phyloP scores from a whole-genome alignment of 331 rosid genomes.

The Spiraea crenata region DNA sequence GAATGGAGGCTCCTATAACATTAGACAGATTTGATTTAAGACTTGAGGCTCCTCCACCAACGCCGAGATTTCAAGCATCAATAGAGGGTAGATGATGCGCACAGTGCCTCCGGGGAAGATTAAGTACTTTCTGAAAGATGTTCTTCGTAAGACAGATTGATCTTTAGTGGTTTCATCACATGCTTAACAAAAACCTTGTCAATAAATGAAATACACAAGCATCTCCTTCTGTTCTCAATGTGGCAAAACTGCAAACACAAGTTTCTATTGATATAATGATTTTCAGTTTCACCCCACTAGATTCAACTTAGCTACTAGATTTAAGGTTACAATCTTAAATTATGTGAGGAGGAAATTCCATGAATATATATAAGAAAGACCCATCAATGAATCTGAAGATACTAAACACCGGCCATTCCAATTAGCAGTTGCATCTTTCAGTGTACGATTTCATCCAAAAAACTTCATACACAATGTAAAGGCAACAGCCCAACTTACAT shows the following conservation, averaged over 20 bases:
- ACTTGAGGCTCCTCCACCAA: too few species aligned
- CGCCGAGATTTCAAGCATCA: too few species aligned
- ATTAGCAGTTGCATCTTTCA: constrained; percentile 8
- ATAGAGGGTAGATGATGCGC: too few species aligned
- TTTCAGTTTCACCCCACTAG: not conserved
- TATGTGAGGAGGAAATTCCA: not conserved
- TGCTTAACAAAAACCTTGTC: not conserved
- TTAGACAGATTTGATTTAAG: too few species aligned
- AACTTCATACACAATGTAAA: constrained; percentile 23
- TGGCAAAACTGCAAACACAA: not conserved
- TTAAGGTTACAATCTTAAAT: not conserved
- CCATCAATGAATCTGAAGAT: not conserved
- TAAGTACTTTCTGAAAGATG: not conserved
- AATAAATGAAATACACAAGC: not conserved
- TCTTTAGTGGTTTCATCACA: not conserved
- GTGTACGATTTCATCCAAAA: constrained; percentile 9
- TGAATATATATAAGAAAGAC: not conserved
- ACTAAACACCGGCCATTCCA: constrained; percentile 1
- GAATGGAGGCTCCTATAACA: too few species aligned
- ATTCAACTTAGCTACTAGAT: too few species aligned
- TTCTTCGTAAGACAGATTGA: not conserved
- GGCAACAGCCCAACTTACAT: constrained; percentile 16
- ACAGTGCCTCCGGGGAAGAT: too few species aligned
- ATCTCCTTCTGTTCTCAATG: too few species aligned
- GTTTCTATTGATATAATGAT: not conserved